Conservation (phyloP, 1,139 yeast genomes). For the Lodderomyces parapsilosis region DNA sequence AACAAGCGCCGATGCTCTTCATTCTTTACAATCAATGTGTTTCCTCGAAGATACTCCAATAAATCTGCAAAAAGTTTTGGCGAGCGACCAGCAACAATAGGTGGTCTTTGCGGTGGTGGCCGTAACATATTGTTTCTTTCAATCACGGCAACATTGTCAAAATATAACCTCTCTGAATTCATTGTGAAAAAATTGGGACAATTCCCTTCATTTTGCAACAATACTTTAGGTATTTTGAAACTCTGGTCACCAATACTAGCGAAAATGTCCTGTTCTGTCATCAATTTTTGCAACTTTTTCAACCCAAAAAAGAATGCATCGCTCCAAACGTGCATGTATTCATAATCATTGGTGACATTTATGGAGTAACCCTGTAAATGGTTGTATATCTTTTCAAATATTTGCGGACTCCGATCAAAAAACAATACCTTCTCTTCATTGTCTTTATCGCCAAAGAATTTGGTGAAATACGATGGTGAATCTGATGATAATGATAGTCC, state of each 20-base stretch:
- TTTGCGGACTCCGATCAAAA: constrained; percentile 73
- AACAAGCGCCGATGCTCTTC: constrained; percentile 58
- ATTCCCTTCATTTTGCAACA: constrained; percentile 62
- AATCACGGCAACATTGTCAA: constrained; percentile 42
- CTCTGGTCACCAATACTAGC: constrained; percentile 60
- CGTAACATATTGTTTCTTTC: constrained; percentile 48
- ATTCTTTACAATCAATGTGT: constrained; percentile 41
- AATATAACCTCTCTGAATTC: constrained; percentile 49
- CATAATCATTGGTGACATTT: constrained; percentile 54
- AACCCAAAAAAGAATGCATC: constrained; percentile 76
- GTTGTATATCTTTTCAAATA: constrained; percentile 62
- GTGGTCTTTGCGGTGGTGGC: constrained; percentile 76
- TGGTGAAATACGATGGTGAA: constrained; percentile 63
- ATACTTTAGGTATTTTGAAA: constrained; percentile 56
- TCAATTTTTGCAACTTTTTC: constrained; percentile 49
- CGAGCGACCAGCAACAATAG: constrained; percentile 52
- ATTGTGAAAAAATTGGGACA: constrained; percentile 74
- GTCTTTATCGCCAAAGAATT: constrained; percentile 37
- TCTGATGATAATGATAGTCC: constrained; percentile 88
- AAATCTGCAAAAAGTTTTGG: constrained; percentile 61
- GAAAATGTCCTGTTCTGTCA: constrained; percentile 57
- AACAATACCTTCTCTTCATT: constrained; percentile 51
- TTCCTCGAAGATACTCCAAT: constrained; percentile 57
- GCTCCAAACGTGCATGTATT: constrained; percentile 60
- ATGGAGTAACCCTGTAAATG: constrained; percentile 82